Evolutionary conservation across 2,329 filamentous ascomycete genomes (phyloP), one percentile per base, ranked within the genome.

Genomic region (Colletotrichum filicis): DNA sequence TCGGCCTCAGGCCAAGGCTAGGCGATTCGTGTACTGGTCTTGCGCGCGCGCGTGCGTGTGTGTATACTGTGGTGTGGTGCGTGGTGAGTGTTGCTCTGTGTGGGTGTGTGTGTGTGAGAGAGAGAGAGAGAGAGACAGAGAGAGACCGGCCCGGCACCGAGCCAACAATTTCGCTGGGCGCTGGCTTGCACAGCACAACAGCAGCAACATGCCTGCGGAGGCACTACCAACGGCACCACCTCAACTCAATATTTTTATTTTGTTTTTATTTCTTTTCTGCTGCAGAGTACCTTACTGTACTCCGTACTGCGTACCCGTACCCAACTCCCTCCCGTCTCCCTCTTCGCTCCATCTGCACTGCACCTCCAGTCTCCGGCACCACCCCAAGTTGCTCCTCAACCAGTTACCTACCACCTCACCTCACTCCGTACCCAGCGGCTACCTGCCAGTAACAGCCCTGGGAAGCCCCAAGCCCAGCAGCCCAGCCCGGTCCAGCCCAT

Each of bases 401-500:
- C 37, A 42, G 37, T 42, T 19, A 42, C 37, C 14, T 32, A 42
- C 37, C 5, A 35, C 11, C 32, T 35, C 32, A 35, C 32, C 32
- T 42, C 37, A 16, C 14, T 42, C 37, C 12, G 37, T 42, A 7
- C 67, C 35, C 22, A 60, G 35, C 59, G 37, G 24, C 53, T 55
- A 60, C 35, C 68, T 66, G 68, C 71, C 63, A 71, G 63, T 71
- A 28, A 64, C 63, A 68, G 68, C 22, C 56, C 68, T 30, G 46
- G 42, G 59, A 58, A 64, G 24, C 26, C 59, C 52, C 59, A 35
- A 49, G 37, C 61, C 61, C 56, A 70, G 67, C 61, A 57, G 53
- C 67, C 66, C 46, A 65, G 68, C 70, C 70, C 70, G 70, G 62
- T 72, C 68, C 67, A 73, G 66, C 66, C 70, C 70, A 64, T 65